A percentile compares a stretch with the other conserved stretches of the same genome.
Conservation (phyloP, 2,329 filamentous ascomycete genomes). For the Tolypocladium amazonense region DNA sequence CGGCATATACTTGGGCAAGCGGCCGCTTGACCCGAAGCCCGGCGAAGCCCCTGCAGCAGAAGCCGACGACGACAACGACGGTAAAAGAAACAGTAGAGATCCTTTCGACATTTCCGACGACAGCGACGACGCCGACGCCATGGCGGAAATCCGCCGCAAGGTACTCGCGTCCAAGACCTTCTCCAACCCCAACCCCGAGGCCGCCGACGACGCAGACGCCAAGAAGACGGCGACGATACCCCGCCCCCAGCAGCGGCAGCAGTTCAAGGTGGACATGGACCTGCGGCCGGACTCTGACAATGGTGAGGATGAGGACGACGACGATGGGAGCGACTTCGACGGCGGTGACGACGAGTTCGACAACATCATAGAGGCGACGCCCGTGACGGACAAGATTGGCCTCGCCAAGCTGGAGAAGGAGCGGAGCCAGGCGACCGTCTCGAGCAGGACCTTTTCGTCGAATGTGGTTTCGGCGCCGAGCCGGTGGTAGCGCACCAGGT, state of each 20-base stretch:
- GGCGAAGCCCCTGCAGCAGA: slow-evolving; percentile 5
- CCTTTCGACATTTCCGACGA: slow-evolving; percentile 71
- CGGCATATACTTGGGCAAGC: slow-evolving; percentile 51
- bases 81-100: slow-evolving; percentile 39
- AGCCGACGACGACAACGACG: slow-evolving; percentile 4
- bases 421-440: slow-evolving; percentile 33
- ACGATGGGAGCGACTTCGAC: slow-evolving; percentile 41
- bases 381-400: slow-evolving; percentile 77
- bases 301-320: slow-evolving; percentile 47
- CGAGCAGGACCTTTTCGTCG: slow-evolving; percentile 41
- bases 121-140: slow-evolving; percentile 65
- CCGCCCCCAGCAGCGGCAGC: slow-evolving; percentile 35
- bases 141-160: slow-evolving; percentile 83
- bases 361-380: slow-evolving; percentile 83
- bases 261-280: slow-evolving; percentile 49
- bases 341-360: slow-evolving; percentile 76
- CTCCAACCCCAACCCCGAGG: slow-evolving; percentile 38
- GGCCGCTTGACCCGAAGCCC: slow-evolving; percentile 19
- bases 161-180: slow-evolving; percentile 92
- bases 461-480: slow-evolving; percentile 36
- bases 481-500: slow-evolving; percentile 26
- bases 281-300: slow-evolving; percentile 50
- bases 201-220: slow-evolving; percentile 19
- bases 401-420: slow-evolving; percentile 46
- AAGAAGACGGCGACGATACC: slow-evolving; percentile 51